Evolutionary conservation across 139 green algal genomes (phyloP).

Genomic region (Tetraselmis chui): DNA sequence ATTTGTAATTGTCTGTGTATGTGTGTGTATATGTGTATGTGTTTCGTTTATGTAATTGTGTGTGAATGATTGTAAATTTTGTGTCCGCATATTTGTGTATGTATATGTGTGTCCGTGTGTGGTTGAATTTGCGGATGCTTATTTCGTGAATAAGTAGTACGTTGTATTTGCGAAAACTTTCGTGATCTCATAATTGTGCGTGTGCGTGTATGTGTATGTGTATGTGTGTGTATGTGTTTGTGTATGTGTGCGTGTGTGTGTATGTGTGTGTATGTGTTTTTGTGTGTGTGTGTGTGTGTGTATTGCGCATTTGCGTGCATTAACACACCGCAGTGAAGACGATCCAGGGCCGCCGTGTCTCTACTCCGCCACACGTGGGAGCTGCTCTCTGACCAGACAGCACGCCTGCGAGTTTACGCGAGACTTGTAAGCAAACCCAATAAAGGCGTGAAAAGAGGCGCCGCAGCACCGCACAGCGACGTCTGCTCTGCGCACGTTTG

Average conservation of each 20-base stretch:
- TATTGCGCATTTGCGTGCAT: no score
- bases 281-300: neutral
- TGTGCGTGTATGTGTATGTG: neutral
- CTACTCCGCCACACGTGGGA: neutral
- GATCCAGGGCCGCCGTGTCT: neutral
- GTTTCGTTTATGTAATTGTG: neutral
- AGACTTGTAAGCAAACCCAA: no score
- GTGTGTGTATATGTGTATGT: neutral
- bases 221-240: neutral
- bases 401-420: neutral
- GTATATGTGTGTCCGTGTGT: no score
- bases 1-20: neutral
- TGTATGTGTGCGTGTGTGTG: neutral
- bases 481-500: no score
- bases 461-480: no score
- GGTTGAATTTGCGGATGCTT: no score
- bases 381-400: neutral
- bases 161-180: no score
- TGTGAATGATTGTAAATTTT: no score
- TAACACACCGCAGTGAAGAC: neutral
- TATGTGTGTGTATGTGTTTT: neutral
- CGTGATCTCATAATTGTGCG: no score
- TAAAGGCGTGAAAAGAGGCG: no score
- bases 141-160: no score
- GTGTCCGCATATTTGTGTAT: no score